Evolutionary conservation across 192 early-diverging fungal genomes (phyloP).

Genomic region (Coemansia sp.): DNA sequence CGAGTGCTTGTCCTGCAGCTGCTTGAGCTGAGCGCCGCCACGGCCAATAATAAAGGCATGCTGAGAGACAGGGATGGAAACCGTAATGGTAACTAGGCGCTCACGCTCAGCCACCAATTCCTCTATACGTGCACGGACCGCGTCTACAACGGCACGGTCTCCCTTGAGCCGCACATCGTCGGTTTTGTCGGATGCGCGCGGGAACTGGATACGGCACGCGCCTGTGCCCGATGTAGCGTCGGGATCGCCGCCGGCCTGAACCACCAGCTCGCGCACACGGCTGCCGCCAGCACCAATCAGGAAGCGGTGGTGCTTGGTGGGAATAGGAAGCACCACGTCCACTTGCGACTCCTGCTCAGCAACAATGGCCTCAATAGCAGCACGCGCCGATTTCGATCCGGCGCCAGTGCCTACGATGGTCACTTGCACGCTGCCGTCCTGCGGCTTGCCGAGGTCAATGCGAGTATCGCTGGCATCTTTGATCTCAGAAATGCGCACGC

Average conservation of each 20-base stretch:
- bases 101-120: slow-evolving; percentile 56
- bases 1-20: slow-evolving; percentile 63
- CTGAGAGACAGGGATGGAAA: slow-evolving; percentile 71
- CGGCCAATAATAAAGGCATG: slow-evolving; percentile 83
- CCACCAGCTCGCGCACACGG: slow-evolving; percentile 63
- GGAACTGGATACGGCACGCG: slow-evolving; percentile 64
- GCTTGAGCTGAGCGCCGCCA: slow-evolving; percentile 66
- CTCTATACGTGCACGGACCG: slow-evolving; percentile 47
- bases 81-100: slow-evolving; percentile 55
- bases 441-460: slow-evolving; percentile 63
- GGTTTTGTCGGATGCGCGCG: slow-evolving; percentile 45
- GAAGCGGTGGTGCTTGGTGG: slow-evolving; percentile 59
- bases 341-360: slow-evolving; percentile 60
- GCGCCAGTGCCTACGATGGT: slow-evolving; percentile 56
- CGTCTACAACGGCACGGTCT: slow-evolving; percentile 57
- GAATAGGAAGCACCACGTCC: slow-evolving; percentile 53
- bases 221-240: slow-evolving; percentile 53
- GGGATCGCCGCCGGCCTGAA: slow-evolving; percentile 57
- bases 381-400: slow-evolving; percentile 57
- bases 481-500: slow-evolving; percentile 70
- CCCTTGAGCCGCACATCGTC: slow-evolving; percentile 65
- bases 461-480: slow-evolving; percentile 68
- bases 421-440: slow-evolving; percentile 41
- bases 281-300: slow-evolving; percentile 66
- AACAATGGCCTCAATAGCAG: slow-evolving; percentile 59